These are phyloP conservation scores for Trichoderma reesei DNA, from an alignment of 495 filamentous ascomycete species.

Conservation along the genomic window DNA sequence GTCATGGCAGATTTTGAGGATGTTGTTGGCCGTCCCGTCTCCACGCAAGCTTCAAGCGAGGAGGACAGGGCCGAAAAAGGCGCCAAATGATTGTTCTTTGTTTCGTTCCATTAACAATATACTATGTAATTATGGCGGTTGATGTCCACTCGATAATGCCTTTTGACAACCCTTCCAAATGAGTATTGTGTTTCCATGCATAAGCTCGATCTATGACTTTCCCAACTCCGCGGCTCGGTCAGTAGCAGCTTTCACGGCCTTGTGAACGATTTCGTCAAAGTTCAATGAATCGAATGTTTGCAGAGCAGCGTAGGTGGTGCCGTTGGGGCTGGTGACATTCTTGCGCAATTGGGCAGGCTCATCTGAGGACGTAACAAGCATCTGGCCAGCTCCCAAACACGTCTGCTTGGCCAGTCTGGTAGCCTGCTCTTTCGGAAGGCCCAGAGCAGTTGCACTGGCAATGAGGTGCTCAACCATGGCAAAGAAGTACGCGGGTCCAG, in stretches of 20 bases:
- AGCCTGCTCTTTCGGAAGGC: constrained; percentile 24
- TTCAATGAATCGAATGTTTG: constrained; percentile 24
- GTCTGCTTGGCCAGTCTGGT: constrained; percentile 27
- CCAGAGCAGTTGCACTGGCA: constrained; percentile 22
- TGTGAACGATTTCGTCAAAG: constrained; percentile 22
- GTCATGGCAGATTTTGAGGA: neutral
- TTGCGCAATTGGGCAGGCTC: constrained; percentile 24
- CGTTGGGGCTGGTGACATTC: constrained; percentile 28
- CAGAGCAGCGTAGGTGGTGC: constrained; percentile 26
- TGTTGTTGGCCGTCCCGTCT: neutral
- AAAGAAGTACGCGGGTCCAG: constrained; percentile 29
- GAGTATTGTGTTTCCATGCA: too few species aligned
- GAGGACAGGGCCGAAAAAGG: constrained; percentile 1
- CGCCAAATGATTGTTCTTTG: neutral
- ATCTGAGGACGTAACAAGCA: constrained; percentile 24
- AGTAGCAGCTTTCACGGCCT: constrained; percentile 23
- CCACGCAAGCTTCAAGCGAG: neutral
- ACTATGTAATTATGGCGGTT: too few species aligned
- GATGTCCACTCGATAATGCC: too few species aligned
- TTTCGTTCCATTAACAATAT: neutral
- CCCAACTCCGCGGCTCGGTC: constrained; percentile 22
- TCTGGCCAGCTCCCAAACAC: constrained; percentile 25
- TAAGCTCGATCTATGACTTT: constrained; percentile 10
- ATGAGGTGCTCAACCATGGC: constrained; percentile 27
- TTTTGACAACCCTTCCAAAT: too few species aligned